phyloP scores from a whole-genome alignment of 495 filamentous ascomycete genomes.

The Staphylotrichum longicolle region DNA sequence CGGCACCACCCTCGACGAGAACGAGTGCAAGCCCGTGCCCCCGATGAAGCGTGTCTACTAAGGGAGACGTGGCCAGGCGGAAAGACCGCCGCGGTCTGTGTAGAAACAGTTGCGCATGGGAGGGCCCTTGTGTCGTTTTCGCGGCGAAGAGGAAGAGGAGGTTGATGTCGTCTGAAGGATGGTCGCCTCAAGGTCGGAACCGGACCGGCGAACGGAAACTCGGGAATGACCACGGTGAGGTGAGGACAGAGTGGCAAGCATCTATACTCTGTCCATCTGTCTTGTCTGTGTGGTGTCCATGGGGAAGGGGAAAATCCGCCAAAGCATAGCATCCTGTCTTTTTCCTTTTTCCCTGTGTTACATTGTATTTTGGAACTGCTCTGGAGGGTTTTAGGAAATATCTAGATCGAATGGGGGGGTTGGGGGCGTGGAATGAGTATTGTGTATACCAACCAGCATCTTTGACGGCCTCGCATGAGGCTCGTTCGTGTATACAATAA shows the following conservation, averaged over 20 bases:
- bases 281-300: constrained; percentile 1
- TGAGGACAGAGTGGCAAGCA: neutral
- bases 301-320: neutral
- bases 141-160: no score
- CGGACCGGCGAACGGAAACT: no score
- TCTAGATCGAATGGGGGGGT: constrained; percentile 4
- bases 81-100: neutral
- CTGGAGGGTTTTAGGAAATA: neutral
- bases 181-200: no score
- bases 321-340: constrained; percentile 13
- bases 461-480: neutral
- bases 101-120: neutral
- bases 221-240: neutral
- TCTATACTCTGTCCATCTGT: neutral
- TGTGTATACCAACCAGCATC: neutral
- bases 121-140: no score
- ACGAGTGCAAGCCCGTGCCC: constrained; percentile 83
- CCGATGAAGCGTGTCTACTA: constrained; percentile 87
- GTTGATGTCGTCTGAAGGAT: no score
- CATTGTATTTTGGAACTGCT: constrained; percentile 9
- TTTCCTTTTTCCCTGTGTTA: constrained; percentile 5
- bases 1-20: constrained; percentile 76
- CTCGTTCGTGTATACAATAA: constrained; percentile 12
- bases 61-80: neutral
- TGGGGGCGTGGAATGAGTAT: neutral